These are phyloP conservation scores for Cladorrhinum sp. DNA, from an alignment of 2,329 filamentous ascomycete species.

Conservation along the genomic window DNA sequence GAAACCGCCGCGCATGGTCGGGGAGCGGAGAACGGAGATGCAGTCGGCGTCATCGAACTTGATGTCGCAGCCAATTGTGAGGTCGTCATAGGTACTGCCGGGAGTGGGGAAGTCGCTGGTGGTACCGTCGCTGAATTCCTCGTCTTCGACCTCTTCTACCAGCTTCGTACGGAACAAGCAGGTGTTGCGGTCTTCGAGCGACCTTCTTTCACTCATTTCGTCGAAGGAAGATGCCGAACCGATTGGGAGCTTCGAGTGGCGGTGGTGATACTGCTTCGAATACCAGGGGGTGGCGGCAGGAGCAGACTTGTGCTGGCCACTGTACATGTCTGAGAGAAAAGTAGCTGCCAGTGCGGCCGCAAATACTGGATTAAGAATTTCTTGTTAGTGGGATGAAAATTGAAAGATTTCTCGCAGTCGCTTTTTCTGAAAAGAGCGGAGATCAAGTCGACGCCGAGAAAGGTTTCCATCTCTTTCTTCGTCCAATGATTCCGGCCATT, in stretches of 20 bases:
- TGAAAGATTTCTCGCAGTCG: not conserved
- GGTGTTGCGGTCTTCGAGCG: constrained; percentile 12
- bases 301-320: not conserved
- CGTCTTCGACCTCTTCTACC: not conserved
- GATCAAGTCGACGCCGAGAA: too few relatives aligned
- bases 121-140: constrained; percentile 1
- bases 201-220: not conserved
- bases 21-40: constrained; percentile 19
- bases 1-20: not conserved
- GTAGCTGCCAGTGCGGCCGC: not conserved
- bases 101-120: constrained; percentile 1
- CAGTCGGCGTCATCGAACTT: constrained; percentile 22
- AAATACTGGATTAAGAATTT: not conserved
- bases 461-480: too few relatives aligned
- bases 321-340: not conserved
- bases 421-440: not conserved
- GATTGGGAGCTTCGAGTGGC: not conserved
- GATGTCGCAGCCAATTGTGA: constrained; percentile 2
- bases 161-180: constrained; percentile 20
- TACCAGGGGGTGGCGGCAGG: not conserved
- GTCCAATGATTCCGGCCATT: not conserved
- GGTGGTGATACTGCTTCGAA: not conserved
- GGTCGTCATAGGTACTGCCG: constrained; percentile 6
- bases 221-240: not conserved
- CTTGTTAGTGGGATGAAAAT: not conserved